Evolutionary conservation across 2,329 filamentous ascomycete genomes (phyloP).

Genomic region (Beauveria medogensis): DNA sequence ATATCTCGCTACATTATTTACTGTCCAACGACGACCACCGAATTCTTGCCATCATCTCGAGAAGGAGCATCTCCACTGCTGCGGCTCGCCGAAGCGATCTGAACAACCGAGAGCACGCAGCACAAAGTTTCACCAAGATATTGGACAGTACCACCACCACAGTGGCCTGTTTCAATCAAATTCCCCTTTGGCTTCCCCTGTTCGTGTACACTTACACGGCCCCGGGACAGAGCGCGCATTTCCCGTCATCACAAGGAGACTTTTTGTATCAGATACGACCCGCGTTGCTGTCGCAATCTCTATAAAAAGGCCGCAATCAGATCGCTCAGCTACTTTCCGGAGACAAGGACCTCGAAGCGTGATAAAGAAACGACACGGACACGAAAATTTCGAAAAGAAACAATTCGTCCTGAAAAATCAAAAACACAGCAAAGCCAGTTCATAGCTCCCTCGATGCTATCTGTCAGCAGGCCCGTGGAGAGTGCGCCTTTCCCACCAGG

Average conservation of each 20-base stretch:
- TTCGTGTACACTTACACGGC: neutral
- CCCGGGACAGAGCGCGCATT: neutral
- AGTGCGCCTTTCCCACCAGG: slow-evolving; percentile 12
- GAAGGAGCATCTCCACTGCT: neutral
- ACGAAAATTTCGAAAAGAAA: neutral
- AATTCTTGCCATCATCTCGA: neutral
- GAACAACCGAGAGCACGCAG: slow-evolving; percentile 8
- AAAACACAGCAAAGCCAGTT: neutral
- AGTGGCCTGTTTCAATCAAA: slow-evolving; percentile 3
- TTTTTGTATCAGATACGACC: neutral
- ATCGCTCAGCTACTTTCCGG: neutral
- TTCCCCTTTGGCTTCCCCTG: neutral
- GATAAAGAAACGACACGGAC: neutral
- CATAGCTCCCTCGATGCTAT: slow-evolving; percentile 7
- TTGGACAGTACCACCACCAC: slow-evolving; percentile 1
- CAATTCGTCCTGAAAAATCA: neutral
- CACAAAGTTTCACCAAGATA: slow-evolving; percentile 5
- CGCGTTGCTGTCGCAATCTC: neutral
- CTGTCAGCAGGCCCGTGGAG: slow-evolving; percentile 11
- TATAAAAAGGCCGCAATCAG: neutral
- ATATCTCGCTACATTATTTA: neutral
- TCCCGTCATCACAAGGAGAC: neutral
- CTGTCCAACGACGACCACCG: neutral
- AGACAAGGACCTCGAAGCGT: neutral
- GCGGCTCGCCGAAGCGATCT: slow-evolving; percentile 2